Evolutionary conservation across 2,329 filamentous ascomycete species (phyloP), one percentile per base, ranked within the genome.

Genomic region (Epichloe brachyelytri): DNA sequence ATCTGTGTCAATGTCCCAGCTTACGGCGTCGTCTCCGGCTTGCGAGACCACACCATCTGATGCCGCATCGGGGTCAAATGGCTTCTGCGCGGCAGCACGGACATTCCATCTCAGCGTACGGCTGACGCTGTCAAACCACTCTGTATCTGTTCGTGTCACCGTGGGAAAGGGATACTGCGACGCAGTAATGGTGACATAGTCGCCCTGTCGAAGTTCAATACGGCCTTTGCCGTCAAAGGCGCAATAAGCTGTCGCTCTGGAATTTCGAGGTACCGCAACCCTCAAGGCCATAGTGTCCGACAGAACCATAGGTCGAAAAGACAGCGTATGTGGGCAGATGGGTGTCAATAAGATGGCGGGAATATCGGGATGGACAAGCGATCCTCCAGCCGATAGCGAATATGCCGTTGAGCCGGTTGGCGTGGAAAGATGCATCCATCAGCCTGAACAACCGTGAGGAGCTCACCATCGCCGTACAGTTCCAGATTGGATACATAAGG

Each of bases 371-470:
- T 97, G 91, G 52, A 97, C 91, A 44, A 98, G 83, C 20, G 89
- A 94, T 59, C 93, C 93, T 54, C 93, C 93, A 15, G 93, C 93
- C 11, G 90, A 96, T 33, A 98, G 82, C 2, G 90, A 96, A 68
- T 98, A 98, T 33, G 93, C 93, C 3, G 93, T 98, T 53, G 85
- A 89, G 53, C 86, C 93, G 33, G 93, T 98, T 1, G 93, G 93
- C 0, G 93, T 98, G 44, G 88, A 94, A 98, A 95, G 63, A 98
- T 98, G 71, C 90, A 95, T 51, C 93, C 93, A 62, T 98, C 93
- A 36, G 93, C 93, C 70, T 95, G 90, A 46, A 98, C 87, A 48
- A 96, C 88, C 15, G 93, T 98, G 59, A 98, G 77, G 43, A 96
- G 83, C 67, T 95, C 88, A 63, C 95, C 86, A 64, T 98, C 93